Base-by-base conservation (phyloP, 352 stramenopile genomes). In the Pythium coloratum region DNA sequence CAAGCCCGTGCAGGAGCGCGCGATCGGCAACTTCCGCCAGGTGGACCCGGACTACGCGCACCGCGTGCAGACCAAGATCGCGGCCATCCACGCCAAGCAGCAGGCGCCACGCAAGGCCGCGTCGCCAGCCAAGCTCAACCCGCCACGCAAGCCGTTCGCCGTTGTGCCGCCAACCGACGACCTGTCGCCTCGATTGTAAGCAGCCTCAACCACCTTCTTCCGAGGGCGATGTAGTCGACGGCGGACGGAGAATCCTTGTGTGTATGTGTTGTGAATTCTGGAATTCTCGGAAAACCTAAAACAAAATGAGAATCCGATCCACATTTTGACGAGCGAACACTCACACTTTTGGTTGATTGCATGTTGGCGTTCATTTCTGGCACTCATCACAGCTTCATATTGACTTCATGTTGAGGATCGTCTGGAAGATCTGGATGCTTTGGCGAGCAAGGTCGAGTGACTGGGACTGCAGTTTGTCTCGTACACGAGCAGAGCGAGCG, bases 21-120 rank as follows among this genome's bases (percentile, higher is more conserved):
- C 86, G 18, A 86, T 97, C 62, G 83, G 81, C 59, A 97, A 97
- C 76, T 97, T 97, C 55, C 72, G 71, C 13, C 73, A 92, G 49
- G 91, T 90, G 7, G 91, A 98, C 69, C 69, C 84, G 12, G 77
- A 96, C 62, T 98, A 97, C 71, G 92, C 87, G 16, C 70, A 78
- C 24, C 78, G 87, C 50, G 88, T 97, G 51, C 71, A 85, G 38
- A 71, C 89, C 61, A 97, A 96, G 78, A 70, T 97, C 14, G 64
- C 67, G 6, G 73, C 73, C 7, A 59, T 89, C 38, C 55, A 67
- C 5, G 26, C 61, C 30, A 64, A 76, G 46, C 75, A 76, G 46
- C 56, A 26, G 14, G 47, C 55, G 26, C 28, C 63, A 3, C 66
- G 67, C 59, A 32, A 59, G 57, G 50, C 63, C 7, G 56, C 70